Evolutionary conservation across 331 rosid species (phyloP), one percentile per base, ranked within the genome.

Genomic region (Rhamnella rubrinervis): DNA sequence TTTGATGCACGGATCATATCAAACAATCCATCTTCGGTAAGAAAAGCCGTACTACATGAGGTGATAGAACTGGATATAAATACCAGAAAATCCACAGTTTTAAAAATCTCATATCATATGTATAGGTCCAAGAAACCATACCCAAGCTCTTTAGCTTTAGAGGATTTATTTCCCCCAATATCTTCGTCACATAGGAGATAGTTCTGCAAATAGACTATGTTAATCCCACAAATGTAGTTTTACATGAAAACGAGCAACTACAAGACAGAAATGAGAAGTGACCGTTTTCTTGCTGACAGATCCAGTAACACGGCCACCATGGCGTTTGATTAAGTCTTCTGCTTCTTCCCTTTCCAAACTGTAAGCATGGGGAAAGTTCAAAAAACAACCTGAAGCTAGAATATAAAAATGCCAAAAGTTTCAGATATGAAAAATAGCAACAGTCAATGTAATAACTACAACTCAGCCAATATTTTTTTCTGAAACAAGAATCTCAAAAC

Each of bases 301-400:
- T 83, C 91, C 95, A 55, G 98, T 93, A 67, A 93, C 79, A 67
- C 98, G 95, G 44, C 97, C 98, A 67, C 97, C 92, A 59, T 93
- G 97, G 59, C 96, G 83, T 80, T 93, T 93, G 59, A 93, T 91
- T 81, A 93, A 87, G 85, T 87, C 97, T 83, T 93, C 98, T 23
- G 97, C 97, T 80, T 93, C 98, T 76, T 93, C 98, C 73, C 97
- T 86, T 73, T 93, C 98, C 91, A 93, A 81, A 81, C 98, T 93
- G 82, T 31, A 71, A 78, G 37, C 39, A 61, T 21, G 75, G 63
- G 71, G 35, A 63, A 39, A 55, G 26, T 57, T 68, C 17, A 79
- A 63, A 65, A 44, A 40, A 46, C 51, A 65, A 39, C 60, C 56
- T 52, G 63, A 66, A 38, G 51, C 49, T 71, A 37, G 20, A 37